Evolutionary conservation across 2,329 filamentous ascomycete genomes (phyloP), one percentile per base, ranked within the genome.

Genomic region (Teratosphaeria pseudoeucalypti): DNA sequence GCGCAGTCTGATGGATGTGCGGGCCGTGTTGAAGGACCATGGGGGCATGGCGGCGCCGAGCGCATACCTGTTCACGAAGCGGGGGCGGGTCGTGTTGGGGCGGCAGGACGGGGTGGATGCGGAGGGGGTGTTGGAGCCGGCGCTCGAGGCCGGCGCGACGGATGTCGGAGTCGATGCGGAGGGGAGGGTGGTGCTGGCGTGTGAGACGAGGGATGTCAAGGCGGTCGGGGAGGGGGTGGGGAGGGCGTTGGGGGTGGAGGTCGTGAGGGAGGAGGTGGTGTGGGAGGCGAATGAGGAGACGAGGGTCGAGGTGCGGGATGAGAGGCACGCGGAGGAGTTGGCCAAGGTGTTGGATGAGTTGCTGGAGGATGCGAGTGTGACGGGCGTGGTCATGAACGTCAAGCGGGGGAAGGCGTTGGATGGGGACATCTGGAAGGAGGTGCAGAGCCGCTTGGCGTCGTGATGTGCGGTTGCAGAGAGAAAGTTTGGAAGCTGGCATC

Each of bases 241-340:
- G 3, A 79, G 82, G 64, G 78, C 81, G 43, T 80, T 89, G 23
- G 82, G 79, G 0, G 74, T 95, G 62, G 82, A 87, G 60, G 82
- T 95, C 54, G 77, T 87, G 58, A 86, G 84, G 65, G 85, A 85
- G 19, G 89, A 95, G 59, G 92, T 96, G 57, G 81, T 96, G 52
- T 96, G 90, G 86, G 83, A 87, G 61, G 83, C 90, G 0, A 94
- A 92, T 61, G 84, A 87, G 67, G 91, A 96, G 62, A 92, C 88
- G 0, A 83, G 83, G 71, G 83, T 89, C 19, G 77, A 78, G 7
- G 67, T 92, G 47, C 81, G 86, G 60, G 79, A 82, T 16, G 76
- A 80, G 14, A 78, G 81, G 12, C 79, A 82, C 1, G 79, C 81
- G 0, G 76, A 81, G 56, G 76, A 78, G 19, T 76, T 96, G 32